phyloP scores from a whole-genome alignment of 2,329 filamentous ascomycete genomes.

The Ceratocystis papillata region DNA sequence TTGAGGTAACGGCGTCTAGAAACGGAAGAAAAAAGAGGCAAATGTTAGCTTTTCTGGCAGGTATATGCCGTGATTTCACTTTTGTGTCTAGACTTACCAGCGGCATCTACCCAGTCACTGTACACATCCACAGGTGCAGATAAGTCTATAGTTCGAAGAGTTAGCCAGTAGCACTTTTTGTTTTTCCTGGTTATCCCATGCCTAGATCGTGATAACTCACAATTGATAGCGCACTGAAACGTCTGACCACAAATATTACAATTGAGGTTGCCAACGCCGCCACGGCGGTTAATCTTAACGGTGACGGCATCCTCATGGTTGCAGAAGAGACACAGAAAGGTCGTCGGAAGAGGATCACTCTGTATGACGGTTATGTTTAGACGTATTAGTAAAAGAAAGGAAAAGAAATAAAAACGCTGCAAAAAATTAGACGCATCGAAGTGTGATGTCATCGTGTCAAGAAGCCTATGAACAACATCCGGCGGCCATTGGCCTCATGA shows the following conservation, averaged over 20 bases:
- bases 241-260: conserved; percentile 92
- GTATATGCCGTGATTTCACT: background rate
- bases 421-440: background rate
- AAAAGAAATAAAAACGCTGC: background rate
- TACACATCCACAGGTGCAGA: conserved; percentile 92
- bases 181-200: background rate
- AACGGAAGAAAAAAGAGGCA: background rate
- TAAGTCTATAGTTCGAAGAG: conserved; percentile 49
- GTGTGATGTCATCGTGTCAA: background rate
- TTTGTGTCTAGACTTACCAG: conserved; percentile 36
- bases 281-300: conserved; percentile 89
- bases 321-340: conserved; percentile 97
- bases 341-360: conserved; percentile 62
- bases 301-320: conserved; percentile 90
- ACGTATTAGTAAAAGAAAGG: background rate
- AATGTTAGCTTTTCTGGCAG: background rate
- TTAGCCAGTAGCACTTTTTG: background rate
- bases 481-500: background rate
- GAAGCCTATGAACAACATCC: background rate
- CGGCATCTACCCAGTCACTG: conserved; percentile 92
- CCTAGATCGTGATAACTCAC: conserved; percentile 40
- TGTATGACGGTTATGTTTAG: conserved; percentile 30
- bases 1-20: conserved; percentile 20
- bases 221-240: conserved; percentile 89
- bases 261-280: conserved; percentile 68